phyloP scores from a whole-genome alignment of 2,329 filamentous ascomycete genomes.

The Phyllosticta citriasiana region DNA sequence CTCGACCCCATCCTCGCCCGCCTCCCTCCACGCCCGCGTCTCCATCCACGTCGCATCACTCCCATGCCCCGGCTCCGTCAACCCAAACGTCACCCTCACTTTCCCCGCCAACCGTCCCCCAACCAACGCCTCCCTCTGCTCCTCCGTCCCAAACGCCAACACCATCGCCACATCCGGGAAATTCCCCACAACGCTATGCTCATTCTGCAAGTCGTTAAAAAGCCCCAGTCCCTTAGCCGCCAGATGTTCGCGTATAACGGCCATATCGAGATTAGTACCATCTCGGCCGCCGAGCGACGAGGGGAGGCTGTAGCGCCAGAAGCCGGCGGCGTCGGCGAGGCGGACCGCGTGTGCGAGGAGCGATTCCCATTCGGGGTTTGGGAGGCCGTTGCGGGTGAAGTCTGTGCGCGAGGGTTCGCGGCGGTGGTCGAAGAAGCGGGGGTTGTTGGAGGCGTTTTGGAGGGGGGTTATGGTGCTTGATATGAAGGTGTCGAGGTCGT shows the following conservation, averaged over 20 bases:
- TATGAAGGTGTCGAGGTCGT: slow-evolving; percentile 49
- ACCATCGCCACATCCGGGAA: slow-evolving; percentile 55
- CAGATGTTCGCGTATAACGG: slow-evolving; percentile 50
- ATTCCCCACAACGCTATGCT: slow-evolving; percentile 53
- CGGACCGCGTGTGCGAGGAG: slow-evolving; percentile 40
- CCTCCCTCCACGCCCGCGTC: slow-evolving; percentile 40
- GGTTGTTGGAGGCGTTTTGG: slow-evolving; percentile 47
- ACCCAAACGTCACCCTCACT: slow-evolving; percentile 49
- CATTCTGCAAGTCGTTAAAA: slow-evolving; percentile 55
- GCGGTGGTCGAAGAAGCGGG: slow-evolving; percentile 56
- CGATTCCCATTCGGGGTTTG: slow-evolving; percentile 49
- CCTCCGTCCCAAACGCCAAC: slow-evolving; percentile 46
- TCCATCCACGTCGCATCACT: slow-evolving; percentile 55
- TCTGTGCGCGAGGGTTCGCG: slow-evolving; percentile 53
- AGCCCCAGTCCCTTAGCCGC: slow-evolving; percentile 49
- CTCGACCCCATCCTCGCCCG: slow-evolving; percentile 29
- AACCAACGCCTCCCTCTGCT: slow-evolving; percentile 47
- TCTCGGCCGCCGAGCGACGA: slow-evolving; percentile 45
- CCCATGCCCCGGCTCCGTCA: slow-evolving; percentile 53
- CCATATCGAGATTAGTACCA: slow-evolving; percentile 52
- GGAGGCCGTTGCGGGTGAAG: slow-evolving; percentile 49
- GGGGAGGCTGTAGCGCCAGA: slow-evolving; percentile 50
- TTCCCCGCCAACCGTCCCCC: slow-evolving; percentile 42
- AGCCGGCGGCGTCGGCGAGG: slow-evolving; percentile 49
- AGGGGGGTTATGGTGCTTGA: slow-evolving; percentile 43